Percentiles rank a stretch among this genome's conserved stretches.
Evolutionary conservation across 1,284 basidiomycete genomes (phyloP).

Genomic region (Sporisorium sorghi): DNA sequence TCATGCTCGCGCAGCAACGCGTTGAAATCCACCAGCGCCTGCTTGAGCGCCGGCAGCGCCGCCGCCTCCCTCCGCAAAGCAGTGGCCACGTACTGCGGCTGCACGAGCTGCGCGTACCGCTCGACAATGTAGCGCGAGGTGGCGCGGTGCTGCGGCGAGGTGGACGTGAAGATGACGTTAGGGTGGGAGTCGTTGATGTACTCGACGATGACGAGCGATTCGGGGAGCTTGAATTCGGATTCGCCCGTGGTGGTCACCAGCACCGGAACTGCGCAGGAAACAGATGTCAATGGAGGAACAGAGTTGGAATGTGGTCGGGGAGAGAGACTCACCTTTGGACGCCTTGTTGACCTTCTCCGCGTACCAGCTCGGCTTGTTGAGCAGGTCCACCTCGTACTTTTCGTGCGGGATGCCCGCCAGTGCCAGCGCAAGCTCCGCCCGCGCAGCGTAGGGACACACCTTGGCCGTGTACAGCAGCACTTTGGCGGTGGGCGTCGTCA

Average conservation of each 20-base stretch:
- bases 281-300: too few relatives aligned
- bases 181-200: constrained; percentile 25
- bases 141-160: neutral
- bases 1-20: neutral
- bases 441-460: constrained; percentile 34
- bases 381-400: constrained; percentile 27
- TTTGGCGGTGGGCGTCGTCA: neutral
- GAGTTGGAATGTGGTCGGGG: neutral
- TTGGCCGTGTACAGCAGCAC: constrained; percentile 40
- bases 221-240: constrained; percentile 21
- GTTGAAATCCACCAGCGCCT: constrained; percentile 17
- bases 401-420: constrained; percentile 17
- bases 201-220: constrained; percentile 38
- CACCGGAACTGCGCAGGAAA: constrained; percentile 19
- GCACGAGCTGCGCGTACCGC: constrained; percentile 21
- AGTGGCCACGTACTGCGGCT: constrained; percentile 14
- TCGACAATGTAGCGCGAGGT: constrained; percentile 23
- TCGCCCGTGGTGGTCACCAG: neutral
- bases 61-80: neutral
- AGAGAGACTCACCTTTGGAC: constrained; percentile 15
- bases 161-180: constrained; percentile 2
- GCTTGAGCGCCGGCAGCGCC: neutral
- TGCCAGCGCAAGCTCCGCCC: constrained; percentile 27
- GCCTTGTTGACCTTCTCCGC: constrained; percentile 24
- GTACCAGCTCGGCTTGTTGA: constrained; percentile 37